Evolutionary conservation across 345 rosid genomes (phyloP), one percentile per base, ranked within the genome.

Genomic region (Ceriops decandra): DNA sequence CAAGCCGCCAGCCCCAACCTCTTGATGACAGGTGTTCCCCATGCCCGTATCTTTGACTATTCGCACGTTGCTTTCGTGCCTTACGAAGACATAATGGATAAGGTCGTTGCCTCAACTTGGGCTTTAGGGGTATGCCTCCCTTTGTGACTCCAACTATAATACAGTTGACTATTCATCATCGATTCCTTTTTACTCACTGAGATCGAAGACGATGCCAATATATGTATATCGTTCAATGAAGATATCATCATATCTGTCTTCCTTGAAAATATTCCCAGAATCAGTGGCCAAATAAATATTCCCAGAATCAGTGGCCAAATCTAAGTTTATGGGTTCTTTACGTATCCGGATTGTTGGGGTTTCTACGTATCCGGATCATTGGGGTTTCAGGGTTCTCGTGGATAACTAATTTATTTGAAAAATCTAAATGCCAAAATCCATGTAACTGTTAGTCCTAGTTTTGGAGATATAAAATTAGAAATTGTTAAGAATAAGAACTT

Each of bases 61-160:
- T 54, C 35, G n/a, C 53, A 1, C 56, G 65, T 65, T 51, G 22
- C 15, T 73, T 66, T 66, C 67, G 7, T 51, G 54, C 66, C 52
- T 59, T 60, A 58, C 47, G 76, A 78, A 49, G 46, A 69, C 46
- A 51, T 62, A 28, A 52, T 58, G 72, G 84, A 75, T 83, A 70
- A 77, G 84, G 77, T 68, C 51, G 61, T 69, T 65, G 62, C 58
- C 20, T 52, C 79, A 69, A 75, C 64, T 73, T 73, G 79, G 59
- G 21, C 7, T 24, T 20, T 13, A 28, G 52, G 68, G 74, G 69
- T 70, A 59, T 72, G 67, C 77, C 52, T 8, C 28, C 58, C 58
- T 26, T 22, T 54, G 5, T n/a, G 1, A 10, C 58, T n/a, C 58
- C 46, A 38, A 38, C 10, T 38, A 38, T 10, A 10, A 10, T 38